A percentile compares a stretch with the other conserved stretches of the same genome.
Conservation (phyloP, 441 rosid genomes). For the Erodium moschatum region DNA sequence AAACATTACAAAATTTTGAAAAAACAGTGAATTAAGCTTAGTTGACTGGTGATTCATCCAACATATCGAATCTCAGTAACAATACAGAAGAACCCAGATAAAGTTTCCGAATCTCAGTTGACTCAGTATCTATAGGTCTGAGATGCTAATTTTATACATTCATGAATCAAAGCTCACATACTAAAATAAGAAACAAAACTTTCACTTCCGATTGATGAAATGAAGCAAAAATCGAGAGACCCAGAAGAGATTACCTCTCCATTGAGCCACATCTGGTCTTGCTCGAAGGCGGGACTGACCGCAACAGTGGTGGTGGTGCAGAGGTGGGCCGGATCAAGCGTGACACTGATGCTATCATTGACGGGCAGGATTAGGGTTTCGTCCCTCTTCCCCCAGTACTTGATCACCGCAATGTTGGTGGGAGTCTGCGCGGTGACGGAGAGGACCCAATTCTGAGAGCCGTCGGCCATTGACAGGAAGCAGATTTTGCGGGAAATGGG, state of each 20-base stretch:
- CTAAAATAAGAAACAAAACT: neutral
- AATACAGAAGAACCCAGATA: too few relatives aligned
- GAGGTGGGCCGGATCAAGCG: constrained; percentile 84
- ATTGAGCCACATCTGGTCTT: constrained; percentile 97
- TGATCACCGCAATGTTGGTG: constrained; percentile 85
- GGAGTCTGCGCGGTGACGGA: constrained; percentile 84
- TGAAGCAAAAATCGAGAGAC: neutral
- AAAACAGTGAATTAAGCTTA: neutral
- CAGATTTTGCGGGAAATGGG: neutral
- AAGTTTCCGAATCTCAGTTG: too few relatives aligned
- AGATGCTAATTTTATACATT: too few relatives aligned
- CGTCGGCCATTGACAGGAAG: constrained; percentile 28
- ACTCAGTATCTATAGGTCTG: too few relatives aligned
- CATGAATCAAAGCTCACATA: neutral
- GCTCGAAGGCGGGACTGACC: constrained; percentile 64
- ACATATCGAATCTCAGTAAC: neutral
- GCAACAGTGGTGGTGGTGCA: constrained; percentile 91
- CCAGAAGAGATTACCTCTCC: constrained; percentile 53
- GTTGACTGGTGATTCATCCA: neutral
- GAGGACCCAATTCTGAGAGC: constrained; percentile 45
- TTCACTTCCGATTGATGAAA: neutral
- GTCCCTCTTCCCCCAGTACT: constrained; percentile 93
- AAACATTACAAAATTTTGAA: neutral
- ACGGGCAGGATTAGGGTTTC: constrained; percentile 75
- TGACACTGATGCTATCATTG: constrained; percentile 87